Base-by-base conservation (phyloP, 148 eudicot genomes). In the Dysphania ambrosioides region DNA sequence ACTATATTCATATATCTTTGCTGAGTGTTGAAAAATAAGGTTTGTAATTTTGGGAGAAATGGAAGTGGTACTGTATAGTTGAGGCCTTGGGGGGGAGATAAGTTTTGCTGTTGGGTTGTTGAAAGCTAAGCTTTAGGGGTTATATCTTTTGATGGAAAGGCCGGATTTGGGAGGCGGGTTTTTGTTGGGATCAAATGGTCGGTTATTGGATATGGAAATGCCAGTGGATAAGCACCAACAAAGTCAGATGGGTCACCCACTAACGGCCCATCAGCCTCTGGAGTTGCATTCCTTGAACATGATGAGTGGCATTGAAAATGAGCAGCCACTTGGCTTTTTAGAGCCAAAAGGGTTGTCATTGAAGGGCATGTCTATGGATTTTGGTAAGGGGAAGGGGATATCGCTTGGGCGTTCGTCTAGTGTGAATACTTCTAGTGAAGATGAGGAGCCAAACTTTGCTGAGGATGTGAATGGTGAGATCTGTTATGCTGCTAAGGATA, bases 301-400 rank as follows among this genome's bases (percentile, higher is more conserved):
- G 79, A 65, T 76, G 61, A 24, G 78, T 60, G 82, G 83, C 40
- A 68, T 72, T 27, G 81, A 78, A 4, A 80, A 75, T 83, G 88
- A 83, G 77, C 80, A 68, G 21, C 62, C 85, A n/a, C 8, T 79
- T 24, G 83, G 83, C 70, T 51, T 79, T 67, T 31, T 70, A 30
- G 86, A 86, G 66, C 67, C 53, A 6, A 85, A 85, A 53, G 86
- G 73, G 44, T 72, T 80, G 21, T 60, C 78, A 35, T 82, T 73
- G 36, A 80, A 66, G 73, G 73, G 82, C 15, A 55, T 82, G n/a
- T 75, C 77, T 6, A 63, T 80, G 81, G 82, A 74, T 80, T 79
- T 79, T 73, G 84, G 81, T 51, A 87, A 82, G 80, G 86, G 90
- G 57, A 85, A 87, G 79, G 85, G 69, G 1, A 65, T 79, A 26